Percentiles rank a stretch among this genome's conserved stretches.
Evolutionary conservation across 805 yeast species (phyloP).

Genomic region (Groenewaldozyma tartarivorans): DNA sequence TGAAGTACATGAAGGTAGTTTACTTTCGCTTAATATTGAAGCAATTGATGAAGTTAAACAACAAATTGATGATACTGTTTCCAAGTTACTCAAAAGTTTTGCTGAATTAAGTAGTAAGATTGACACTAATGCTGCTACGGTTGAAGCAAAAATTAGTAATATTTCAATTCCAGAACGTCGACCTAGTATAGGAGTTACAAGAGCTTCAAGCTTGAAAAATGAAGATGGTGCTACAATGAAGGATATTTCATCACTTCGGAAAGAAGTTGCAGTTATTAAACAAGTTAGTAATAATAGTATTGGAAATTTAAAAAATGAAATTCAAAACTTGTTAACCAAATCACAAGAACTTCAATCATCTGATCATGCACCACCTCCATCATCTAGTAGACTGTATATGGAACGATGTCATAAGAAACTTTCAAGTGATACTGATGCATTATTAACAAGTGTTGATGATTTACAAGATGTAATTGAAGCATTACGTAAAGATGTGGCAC

Average conservation of each 20-base stretch:
- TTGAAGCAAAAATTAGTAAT: conserved; percentile 8
- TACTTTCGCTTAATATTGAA: conserved; percentile 48
- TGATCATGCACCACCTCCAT: conserved; percentile 11
- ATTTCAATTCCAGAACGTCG: neutral
- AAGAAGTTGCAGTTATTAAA: conserved; percentile 20
- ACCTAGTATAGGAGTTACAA: neutral
- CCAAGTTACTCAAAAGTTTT: conserved; percentile 15
- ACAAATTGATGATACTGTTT: conserved; percentile 23
- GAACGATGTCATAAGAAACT: conserved; percentile 63
- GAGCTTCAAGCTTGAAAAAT: too few species aligned
- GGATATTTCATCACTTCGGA: conserved; percentile 13
- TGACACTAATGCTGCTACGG: conserved; percentile 15
- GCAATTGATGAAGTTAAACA: conserved; percentile 29
- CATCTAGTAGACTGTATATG: conserved; percentile 46
- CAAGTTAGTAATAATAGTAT: conserved; percentile 16
- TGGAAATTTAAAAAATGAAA: conserved; percentile 10
- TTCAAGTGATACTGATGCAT: conserved; percentile 63
- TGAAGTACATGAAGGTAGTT: conserved; percentile 50
- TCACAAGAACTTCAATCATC: conserved; percentile 10
- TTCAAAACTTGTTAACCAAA: conserved; percentile 9
- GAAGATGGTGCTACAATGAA: neutral
- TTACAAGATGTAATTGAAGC: conserved; percentile 87
- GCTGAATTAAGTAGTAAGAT: conserved; percentile 21
- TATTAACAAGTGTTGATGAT: conserved; percentile 79
- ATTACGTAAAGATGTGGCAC: conserved; percentile 81